These are phyloP conservation scores for Selaginella tamariscina DNA, from an alignment of 75 land plant species.

Conservation along the genomic window DNA sequence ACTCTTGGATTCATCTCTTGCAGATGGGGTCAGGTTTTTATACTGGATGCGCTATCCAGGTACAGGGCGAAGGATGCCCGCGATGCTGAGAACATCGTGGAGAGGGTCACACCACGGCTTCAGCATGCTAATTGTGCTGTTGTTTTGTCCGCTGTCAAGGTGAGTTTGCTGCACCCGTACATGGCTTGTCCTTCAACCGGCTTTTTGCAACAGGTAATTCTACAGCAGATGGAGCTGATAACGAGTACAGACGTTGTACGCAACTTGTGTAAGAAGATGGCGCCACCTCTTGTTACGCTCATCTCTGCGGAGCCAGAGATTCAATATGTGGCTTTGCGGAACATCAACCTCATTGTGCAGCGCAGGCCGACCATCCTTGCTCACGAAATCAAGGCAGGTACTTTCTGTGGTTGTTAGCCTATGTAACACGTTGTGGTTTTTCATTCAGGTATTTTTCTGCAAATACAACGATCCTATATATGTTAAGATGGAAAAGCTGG, in stretches of 20 bases:
- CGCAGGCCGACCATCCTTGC: constrained; percentile 93
- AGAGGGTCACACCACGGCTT: constrained; percentile 7
- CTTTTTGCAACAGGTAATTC: neutral
- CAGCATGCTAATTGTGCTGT: constrained; percentile 9
- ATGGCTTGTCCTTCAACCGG: neutral
- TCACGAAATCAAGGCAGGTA: constrained; percentile 94
- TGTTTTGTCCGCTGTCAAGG: constrained; percentile 6
- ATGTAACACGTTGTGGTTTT: neutral
- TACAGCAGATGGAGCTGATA: constrained; percentile 4
- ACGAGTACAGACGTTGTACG: constrained; percentile 9
- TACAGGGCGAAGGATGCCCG: constrained; percentile 11
- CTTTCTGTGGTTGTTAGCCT: no score
- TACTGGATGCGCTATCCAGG: neutral
- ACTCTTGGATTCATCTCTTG: neutral
- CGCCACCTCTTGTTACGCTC: constrained; percentile 8
- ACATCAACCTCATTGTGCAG: constrained; percentile 97
- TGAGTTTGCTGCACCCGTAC: neutral
- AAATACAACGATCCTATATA: constrained; percentile 99
- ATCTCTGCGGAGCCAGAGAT: constrained; percentile 14
- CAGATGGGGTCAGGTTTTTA: constrained; percentile 14
- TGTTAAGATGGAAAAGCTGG: constrained; percentile 99
- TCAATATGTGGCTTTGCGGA: constrained; percentile 36
- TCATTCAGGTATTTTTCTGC: constrained; percentile 95
- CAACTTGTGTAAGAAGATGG: constrained; percentile 9
- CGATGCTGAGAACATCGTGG: constrained; percentile 9